phyloP scores from a whole-genome alignment of 495 filamentous ascomycete species.

The Hypoxylon crocopeplum region DNA sequence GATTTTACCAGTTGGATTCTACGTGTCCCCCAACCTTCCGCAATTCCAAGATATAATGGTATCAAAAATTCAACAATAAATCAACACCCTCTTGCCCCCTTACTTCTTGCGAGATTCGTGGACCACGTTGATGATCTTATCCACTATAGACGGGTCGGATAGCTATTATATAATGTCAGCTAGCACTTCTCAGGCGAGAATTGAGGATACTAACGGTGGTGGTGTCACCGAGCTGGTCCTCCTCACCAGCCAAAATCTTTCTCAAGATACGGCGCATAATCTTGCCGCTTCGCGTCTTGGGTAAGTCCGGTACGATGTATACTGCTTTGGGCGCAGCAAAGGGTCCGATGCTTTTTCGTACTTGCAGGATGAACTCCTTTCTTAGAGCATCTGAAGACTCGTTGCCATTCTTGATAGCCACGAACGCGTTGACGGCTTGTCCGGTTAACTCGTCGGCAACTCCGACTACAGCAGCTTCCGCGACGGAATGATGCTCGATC shows the following conservation, averaged over 20 bases:
- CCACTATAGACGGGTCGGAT: conserved; percentile 87
- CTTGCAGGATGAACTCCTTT: conserved; percentile 93
- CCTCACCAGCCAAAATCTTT: conserved; percentile 96
- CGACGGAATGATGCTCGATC: conserved; percentile 86
- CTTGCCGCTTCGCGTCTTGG: conserved; percentile 97
- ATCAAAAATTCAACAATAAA: conserved; percentile 18
- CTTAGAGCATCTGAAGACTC: conserved; percentile 80
- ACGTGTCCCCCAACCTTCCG: conserved; percentile 7
- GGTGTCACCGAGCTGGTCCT: conserved; percentile 93
- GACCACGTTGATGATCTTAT: conserved; percentile 84
- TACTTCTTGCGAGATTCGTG: conserved; percentile 64
- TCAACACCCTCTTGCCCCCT: conserved; percentile 16
- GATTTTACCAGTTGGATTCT: background rate
- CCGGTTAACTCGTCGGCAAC: conserved; percentile 92
- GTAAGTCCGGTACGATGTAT: conserved; percentile 87
- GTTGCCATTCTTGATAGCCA: conserved; percentile 86
- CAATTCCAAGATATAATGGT: conserved; percentile 25
- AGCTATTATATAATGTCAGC: conserved; percentile 64
- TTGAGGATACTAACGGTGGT: conserved; percentile 73
- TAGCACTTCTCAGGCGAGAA: conserved; percentile 7
- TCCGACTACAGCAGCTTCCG: conserved; percentile 95
- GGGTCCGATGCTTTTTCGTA: conserved; percentile 94
- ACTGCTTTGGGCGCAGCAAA: conserved; percentile 96
- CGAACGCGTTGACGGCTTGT: conserved; percentile 97
- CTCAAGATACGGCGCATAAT: conserved; percentile 98